These are phyloP conservation scores for Euphrasia confusa DNA, from an alignment of 257 asterid genomes.

Conservation along the genomic window DNA sequence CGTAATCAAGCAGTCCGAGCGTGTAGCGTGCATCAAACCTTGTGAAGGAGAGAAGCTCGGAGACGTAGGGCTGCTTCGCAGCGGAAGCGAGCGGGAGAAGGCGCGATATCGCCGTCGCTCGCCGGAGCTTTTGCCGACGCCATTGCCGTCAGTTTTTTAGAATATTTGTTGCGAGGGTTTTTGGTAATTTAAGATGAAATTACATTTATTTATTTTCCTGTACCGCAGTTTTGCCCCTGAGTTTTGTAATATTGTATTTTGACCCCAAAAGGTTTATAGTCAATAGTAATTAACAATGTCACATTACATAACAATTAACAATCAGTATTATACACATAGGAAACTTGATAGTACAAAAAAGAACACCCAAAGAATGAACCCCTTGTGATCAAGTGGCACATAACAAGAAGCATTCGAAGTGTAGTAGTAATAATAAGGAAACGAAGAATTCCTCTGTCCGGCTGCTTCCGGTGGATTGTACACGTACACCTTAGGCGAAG, in stretches of 20 bases:
- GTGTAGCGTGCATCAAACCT: slow-evolving; percentile 30
- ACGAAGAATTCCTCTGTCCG: slow-evolving; percentile 46
- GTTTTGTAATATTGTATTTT: slow-evolving; percentile 1
- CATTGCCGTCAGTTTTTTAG: slow-evolving; percentile 31
- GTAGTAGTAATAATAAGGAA: slow-evolving; percentile 68
- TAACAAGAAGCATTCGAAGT: slow-evolving; percentile 43
- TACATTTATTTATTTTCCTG: background rate
- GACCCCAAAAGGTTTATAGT: background rate
- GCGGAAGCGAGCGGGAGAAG: slow-evolving; percentile 61
- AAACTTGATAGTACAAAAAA: slow-evolving; percentile 25
- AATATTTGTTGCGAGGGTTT: slow-evolving; percentile 18
- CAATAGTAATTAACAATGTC: background rate
- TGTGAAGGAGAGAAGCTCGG: slow-evolving; percentile 77
- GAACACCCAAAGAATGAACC: slow-evolving; percentile 29
- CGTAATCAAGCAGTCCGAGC: background rate
- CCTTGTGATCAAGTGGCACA: slow-evolving; percentile 21
- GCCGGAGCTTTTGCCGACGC: slow-evolving; percentile 38
- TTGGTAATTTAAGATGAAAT: background rate
- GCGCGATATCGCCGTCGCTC: slow-evolving; percentile 39
- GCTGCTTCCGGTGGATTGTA: slow-evolving; percentile 40
- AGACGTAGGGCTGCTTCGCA: slow-evolving; percentile 65
- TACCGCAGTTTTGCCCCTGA: no score
- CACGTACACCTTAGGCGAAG: slow-evolving; percentile 32
- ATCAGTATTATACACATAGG: background rate
- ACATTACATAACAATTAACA: background rate